These are phyloP conservation scores for Pulveroboletus frians DNA, from an alignment of 768 basidiomycete genomes.

Conservation along the genomic window DNA sequence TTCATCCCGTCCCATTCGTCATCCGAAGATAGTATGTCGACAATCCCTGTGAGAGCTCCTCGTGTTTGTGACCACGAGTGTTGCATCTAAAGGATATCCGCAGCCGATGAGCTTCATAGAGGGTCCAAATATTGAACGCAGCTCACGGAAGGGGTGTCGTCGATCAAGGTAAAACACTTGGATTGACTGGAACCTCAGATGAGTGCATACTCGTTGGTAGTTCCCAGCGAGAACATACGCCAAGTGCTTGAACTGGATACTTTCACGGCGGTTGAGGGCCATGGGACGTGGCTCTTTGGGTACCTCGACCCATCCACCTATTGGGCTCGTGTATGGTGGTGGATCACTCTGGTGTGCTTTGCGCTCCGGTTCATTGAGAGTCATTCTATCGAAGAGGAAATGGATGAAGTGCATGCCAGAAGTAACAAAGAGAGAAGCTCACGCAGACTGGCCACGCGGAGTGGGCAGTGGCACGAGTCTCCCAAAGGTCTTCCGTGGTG, in stretches of 20 bases:
- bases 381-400: not conserved
- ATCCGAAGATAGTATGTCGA: constrained; percentile 11
- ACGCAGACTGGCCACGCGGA: constrained; percentile 5
- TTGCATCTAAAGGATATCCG: constrained; percentile 15
- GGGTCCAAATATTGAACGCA: not conserved
- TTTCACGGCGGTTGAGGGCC: constrained; percentile 9
- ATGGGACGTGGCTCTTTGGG: constrained; percentile 8
- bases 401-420: not conserved
- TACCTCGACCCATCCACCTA: constrained; percentile 6
- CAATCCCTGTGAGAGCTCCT: constrained; percentile 11
- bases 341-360: not conserved
- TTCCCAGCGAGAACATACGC: constrained; percentile 9
- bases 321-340: constrained; percentile 14
- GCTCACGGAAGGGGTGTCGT: constrained; percentile 20
- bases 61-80: constrained; percentile 19
- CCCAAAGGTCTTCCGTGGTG: not conserved
- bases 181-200: constrained; percentile 11
- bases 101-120: not conserved
- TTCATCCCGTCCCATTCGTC: constrained; percentile 16
- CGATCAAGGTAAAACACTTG: constrained; percentile 21
- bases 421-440: constrained; percentile 3
- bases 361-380: not conserved
- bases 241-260: constrained; percentile 15
- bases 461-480: constrained; percentile 1
- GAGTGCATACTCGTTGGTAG: not conserved